phyloP scores from a whole-genome alignment of 2,329 filamentous ascomycete species.

The Alternaria atra region DNA sequence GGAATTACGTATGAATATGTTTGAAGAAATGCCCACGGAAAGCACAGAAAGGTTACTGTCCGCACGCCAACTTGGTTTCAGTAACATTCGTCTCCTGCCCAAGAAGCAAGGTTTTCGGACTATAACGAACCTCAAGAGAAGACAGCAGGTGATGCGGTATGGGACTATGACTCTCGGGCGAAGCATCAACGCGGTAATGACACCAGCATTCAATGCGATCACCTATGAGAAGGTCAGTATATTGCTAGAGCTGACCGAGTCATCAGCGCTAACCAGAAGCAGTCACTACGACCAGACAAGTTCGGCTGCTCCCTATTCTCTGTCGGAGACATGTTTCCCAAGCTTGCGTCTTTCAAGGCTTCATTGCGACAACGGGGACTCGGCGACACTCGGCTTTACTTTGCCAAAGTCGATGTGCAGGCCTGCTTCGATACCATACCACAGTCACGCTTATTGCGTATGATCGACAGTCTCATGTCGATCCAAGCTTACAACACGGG shows the following conservation, averaged over 20 bases:
- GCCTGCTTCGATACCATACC: slow-evolving; percentile 96
- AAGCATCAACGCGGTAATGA: slow-evolving; percentile 76
- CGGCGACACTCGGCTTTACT: slow-evolving; percentile 68
- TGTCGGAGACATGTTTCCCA: slow-evolving; percentile 78
- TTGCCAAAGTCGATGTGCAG: slow-evolving; percentile 91
- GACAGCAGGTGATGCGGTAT: slow-evolving; percentile 62
- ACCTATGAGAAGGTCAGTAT: slow-evolving; percentile 75
- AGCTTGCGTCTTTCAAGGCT: slow-evolving; percentile 74
- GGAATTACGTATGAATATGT: slow-evolving; percentile 74
- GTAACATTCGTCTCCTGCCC: slow-evolving; percentile 81
- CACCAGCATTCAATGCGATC: slow-evolving; percentile 78
- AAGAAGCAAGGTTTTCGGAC: slow-evolving; percentile 80
- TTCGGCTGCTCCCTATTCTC: slow-evolving; percentile 86
- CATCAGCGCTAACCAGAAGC: slow-evolving; percentile 13
- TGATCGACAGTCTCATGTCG: slow-evolving; percentile 68
- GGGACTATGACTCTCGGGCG: slow-evolving; percentile 65
- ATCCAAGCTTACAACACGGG: slow-evolving; percentile 72
- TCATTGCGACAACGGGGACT: slow-evolving; percentile 52
- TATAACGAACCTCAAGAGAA: slow-evolving; percentile 84
- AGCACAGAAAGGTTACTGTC: slow-evolving; percentile 67
- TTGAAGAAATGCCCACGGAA: slow-evolving; percentile 75
- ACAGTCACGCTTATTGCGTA: slow-evolving; percentile 73
- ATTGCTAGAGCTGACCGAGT: neutral
- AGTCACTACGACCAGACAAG: slow-evolving; percentile 57
- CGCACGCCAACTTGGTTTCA: slow-evolving; percentile 74